Evolutionary conservation across 2,329 filamentous ascomycete species (phyloP).

Genomic region (Trichoderma harzianum): DNA sequence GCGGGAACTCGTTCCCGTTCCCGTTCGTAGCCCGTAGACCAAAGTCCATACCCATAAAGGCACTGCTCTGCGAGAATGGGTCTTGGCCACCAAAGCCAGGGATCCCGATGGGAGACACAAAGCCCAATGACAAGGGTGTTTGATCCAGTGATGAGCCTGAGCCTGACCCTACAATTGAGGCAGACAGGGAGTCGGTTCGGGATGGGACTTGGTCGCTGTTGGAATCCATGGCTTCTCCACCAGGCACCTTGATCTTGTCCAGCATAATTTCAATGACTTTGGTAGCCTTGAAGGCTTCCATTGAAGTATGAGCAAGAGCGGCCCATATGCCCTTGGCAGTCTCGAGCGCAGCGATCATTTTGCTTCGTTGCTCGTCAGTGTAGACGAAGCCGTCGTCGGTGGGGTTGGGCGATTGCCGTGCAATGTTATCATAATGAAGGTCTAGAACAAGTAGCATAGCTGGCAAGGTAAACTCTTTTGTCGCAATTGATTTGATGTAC

Average conservation of each 20-base stretch:
- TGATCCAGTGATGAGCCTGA: conserved; percentile 41
- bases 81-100: conserved; percentile 26
- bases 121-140: conserved; percentile 27
- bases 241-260: conserved; percentile 59
- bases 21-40: conserved; percentile 28
- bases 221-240: neutral
- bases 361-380: conserved; percentile 59
- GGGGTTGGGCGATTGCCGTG: conserved; percentile 37
- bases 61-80: conserved; percentile 37
- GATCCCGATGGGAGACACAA: conserved; percentile 28
- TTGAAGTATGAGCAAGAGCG: conserved; percentile 68
- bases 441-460: conserved; percentile 83
- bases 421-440: conserved; percentile 65
- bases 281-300: conserved; percentile 87
- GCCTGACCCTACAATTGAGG: conserved; percentile 39
- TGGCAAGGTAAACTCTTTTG: conserved; percentile 80
- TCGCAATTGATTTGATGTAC: conserved; percentile 75
- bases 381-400: conserved; percentile 51
- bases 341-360: conserved; percentile 75
- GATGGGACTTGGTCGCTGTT: conserved; percentile 13
- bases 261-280: conserved; percentile 81
- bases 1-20: conserved; percentile 30
- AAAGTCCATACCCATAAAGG: conserved; percentile 46
- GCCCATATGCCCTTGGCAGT: conserved; percentile 77
- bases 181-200: conserved; percentile 26